Evolutionary conservation across 345 rosid species (phyloP).

Genomic region (Eutrema heterophyllum): DNA sequence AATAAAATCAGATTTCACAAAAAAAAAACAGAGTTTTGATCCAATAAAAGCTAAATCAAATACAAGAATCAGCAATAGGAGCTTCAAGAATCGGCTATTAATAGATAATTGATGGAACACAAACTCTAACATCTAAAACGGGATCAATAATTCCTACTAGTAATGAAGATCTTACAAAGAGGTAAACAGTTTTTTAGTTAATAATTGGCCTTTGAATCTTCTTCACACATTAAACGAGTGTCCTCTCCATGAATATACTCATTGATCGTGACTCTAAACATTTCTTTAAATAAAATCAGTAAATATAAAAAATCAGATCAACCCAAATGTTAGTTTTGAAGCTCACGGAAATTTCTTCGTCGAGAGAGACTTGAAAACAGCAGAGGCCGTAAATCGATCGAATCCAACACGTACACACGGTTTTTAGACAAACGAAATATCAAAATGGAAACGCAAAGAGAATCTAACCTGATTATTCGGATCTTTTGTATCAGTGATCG

Average conservation of each 20-base stretch:
- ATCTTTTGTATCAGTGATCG: constrained; percentile 14
- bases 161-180: background rate
- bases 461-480: constrained; percentile 23
- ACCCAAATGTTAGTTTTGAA: no score
- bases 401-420: background rate
- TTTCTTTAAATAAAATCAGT: no score
- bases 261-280: no score
- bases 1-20: background rate
- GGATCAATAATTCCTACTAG: background rate
- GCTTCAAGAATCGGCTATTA: background rate
- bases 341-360: no score
- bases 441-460: constrained; percentile 7
- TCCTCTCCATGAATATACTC: no score
- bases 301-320: no score
- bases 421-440: background rate
- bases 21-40: background rate
- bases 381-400: background rate
- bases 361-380: background rate
- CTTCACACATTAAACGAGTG: no score
- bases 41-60: background rate
- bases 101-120: constrained; percentile 15
- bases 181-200: background rate
- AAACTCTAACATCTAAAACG: constrained; percentile 2
- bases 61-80: background rate
- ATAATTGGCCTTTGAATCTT: background rate